These are phyloP conservation scores for Sphenostylis stenocarpa DNA, from an alignment of 306 rosid genomes.

Conservation along the genomic window DNA sequence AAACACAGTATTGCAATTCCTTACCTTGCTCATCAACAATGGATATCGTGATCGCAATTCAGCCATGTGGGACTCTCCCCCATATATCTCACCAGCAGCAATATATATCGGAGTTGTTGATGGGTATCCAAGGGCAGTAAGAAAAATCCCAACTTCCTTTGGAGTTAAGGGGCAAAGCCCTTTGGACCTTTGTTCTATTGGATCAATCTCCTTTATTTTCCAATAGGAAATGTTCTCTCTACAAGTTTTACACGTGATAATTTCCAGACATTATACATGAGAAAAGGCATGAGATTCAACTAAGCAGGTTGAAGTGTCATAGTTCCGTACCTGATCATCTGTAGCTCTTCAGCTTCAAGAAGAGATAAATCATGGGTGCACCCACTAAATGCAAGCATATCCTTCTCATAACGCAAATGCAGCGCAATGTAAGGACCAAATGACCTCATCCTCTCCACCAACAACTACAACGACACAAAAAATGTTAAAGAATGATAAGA, in stretches of 20 bases:
- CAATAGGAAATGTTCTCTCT: constrained; percentile 90
- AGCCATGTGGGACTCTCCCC: constrained; percentile 82
- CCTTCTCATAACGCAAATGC: constrained; percentile 96
- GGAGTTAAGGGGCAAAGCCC: constrained; percentile 97
- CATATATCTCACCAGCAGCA: constrained; percentile 95
- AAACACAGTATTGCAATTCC: constrained; percentile 13
- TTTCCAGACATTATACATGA: not conserved
- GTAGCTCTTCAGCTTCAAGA: constrained; percentile 82
- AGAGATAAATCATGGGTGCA: constrained; percentile 82
- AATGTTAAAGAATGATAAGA: constrained; percentile 28
- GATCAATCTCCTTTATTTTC: constrained; percentile 92
- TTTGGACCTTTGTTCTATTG: constrained; percentile 77
- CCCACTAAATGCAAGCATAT: constrained; percentile 98
- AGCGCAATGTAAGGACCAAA: constrained; percentile 84
- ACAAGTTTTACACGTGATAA: constrained; percentile 30
- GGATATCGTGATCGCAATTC: constrained; percentile 75
- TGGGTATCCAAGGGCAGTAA: constrained; percentile 88
- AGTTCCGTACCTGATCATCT: constrained; percentile 59
- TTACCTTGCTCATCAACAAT: constrained; percentile 83
- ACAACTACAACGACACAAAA: constrained; percentile 47
- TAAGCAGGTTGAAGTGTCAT: constrained; percentile 22
- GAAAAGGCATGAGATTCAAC: constrained; percentile 24
- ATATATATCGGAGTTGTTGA: constrained; percentile 79
- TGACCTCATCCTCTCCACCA: constrained; percentile 87
- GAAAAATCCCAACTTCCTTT: constrained; percentile 92